Evolutionary conservation across 345 rosid species (phyloP).

Genomic region (Citrus maxima): DNA sequence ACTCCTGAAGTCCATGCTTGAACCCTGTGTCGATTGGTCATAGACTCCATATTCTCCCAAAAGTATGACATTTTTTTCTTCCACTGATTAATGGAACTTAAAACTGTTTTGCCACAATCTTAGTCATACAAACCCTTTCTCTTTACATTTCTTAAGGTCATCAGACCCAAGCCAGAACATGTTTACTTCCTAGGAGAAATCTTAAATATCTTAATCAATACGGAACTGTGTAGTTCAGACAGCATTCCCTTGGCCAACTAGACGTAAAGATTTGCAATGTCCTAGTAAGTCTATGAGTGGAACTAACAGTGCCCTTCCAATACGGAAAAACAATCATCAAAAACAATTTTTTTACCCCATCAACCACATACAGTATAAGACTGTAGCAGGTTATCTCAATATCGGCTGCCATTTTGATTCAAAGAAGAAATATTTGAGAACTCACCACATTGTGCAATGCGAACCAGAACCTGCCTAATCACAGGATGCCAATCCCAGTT

Average conservation of each 20-base stretch:
- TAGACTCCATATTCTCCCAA: background rate
- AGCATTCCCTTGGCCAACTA: background rate
- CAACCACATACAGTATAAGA: background rate
- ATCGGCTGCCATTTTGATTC: background rate
- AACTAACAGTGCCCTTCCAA: background rate
- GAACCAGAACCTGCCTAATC: conserved; percentile 46
- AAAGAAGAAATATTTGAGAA: background rate
- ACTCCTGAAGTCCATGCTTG: background rate
- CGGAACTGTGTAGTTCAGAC: background rate
- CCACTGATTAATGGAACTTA: background rate
- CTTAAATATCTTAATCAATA: background rate
- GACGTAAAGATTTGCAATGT: background rate
- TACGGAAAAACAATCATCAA: background rate
- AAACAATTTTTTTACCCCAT: background rate
- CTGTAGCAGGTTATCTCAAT: background rate
- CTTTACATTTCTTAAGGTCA: background rate
- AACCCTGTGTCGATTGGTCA: background rate
- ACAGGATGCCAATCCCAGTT: conserved; percentile 61
- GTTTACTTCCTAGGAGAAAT: background rate
- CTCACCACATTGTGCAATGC: conserved; percentile 74
- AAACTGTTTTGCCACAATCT: background rate
- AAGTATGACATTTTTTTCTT: background rate
- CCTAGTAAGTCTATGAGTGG: background rate
- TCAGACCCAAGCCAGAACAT: background rate
- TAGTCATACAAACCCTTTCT: background rate